Conservation (phyloP, 1,284 basidiomycete species). For the Tremellales sp. region DNA sequence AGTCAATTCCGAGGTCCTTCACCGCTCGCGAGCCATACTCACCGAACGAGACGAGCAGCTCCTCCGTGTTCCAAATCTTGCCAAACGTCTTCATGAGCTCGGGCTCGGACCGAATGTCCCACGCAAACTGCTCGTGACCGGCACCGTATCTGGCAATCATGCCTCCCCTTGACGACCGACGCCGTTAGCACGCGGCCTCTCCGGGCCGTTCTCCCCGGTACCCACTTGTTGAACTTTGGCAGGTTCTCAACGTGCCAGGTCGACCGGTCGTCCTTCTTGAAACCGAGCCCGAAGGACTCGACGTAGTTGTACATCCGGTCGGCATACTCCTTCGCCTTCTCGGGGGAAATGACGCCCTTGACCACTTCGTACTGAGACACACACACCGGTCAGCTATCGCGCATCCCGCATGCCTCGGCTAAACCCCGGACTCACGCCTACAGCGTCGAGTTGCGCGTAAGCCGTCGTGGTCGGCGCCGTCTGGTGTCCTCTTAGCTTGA, state of each 20-base stretch:
- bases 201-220: not conserved
- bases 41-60: constrained; percentile 47
- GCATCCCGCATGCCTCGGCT: not conserved
- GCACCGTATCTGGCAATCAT: constrained; percentile 39
- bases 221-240: constrained; percentile 38
- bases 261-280: constrained; percentile 41
- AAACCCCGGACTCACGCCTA: constrained; percentile 24
- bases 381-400: not conserved
- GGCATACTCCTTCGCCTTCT: constrained; percentile 37
- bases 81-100: constrained; percentile 41
- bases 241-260: constrained; percentile 44
- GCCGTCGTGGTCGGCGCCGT: constrained; percentile 6
- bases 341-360: constrained; percentile 33
- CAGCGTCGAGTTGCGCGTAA: constrained; percentile 23
- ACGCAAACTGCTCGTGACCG: constrained; percentile 47
- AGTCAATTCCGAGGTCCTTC: not conserved
- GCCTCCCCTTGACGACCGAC: constrained; percentile 23
- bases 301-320: constrained; percentile 43
- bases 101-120: constrained; percentile 46
- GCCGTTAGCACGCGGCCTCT: not conserved
- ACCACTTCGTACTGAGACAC: constrained; percentile 40
- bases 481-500: constrained; percentile 22
- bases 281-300: constrained; percentile 43
- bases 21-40: constrained; percentile 4
- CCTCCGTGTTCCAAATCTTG: constrained; percentile 47